A percentile compares a stretch with the other conserved stretches of the same genome.
These are phyloP conservation scores for Yamagishiella unicocca DNA, from an alignment of 139 green algal genomes.

Conservation along the genomic window DNA sequence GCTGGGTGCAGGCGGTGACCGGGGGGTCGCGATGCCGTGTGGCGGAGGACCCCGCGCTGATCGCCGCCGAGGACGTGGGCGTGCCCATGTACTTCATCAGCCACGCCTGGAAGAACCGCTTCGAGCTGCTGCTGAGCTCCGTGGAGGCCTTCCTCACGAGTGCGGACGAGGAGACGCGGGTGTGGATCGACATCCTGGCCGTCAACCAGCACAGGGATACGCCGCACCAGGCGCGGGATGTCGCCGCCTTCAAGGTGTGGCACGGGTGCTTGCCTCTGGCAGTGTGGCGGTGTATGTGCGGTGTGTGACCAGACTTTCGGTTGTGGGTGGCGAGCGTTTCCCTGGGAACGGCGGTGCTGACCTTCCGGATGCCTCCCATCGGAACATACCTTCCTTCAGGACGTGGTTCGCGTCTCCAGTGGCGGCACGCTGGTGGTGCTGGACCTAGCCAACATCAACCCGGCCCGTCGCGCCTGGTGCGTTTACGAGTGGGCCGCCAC, in stretches of 20 bases:
- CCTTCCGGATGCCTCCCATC: too few species aligned
- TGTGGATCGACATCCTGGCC: constrained; percentile 16
- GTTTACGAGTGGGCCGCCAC: constrained; percentile 35
- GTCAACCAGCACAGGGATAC: background rate
- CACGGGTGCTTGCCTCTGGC: too few species aligned
- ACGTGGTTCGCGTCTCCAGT: background rate
- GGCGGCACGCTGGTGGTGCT: constrained; percentile 13
- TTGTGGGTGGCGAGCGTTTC: too few species aligned
- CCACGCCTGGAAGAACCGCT: constrained; percentile 17
- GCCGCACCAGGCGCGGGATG: background rate
- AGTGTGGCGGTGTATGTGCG: too few species aligned
- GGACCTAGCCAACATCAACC: background rate
- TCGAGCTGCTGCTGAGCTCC: background rate
- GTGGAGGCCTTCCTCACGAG: background rate
- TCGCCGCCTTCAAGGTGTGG: constrained; percentile 2
- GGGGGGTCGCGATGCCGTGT: background rate
- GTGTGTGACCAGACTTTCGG: too few species aligned
- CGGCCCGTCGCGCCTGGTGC: constrained; percentile 18
- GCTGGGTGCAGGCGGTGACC: background rate
- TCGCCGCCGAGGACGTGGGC: background rate
- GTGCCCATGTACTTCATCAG: constrained; percentile 25
- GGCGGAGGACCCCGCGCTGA: background rate
- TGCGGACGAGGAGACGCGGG: background rate
- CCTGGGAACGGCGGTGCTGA: too few species aligned
- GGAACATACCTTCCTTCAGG: too few species aligned